Conservation (phyloP, 495 filamentous ascomycete species). For the Daldinia decipiens region DNA sequence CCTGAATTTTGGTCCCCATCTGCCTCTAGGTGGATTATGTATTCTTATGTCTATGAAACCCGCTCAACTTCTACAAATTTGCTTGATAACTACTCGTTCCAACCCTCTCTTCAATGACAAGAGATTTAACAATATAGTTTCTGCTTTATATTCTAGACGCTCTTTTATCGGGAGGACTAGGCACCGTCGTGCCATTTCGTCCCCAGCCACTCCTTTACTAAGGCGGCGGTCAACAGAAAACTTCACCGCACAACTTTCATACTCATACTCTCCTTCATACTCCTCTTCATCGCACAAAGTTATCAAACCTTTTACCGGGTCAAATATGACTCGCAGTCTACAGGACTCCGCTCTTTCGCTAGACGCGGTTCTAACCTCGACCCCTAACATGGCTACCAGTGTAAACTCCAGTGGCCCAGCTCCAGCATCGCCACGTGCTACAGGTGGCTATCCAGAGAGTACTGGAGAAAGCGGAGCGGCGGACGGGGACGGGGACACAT, state of each 20-base stretch:
- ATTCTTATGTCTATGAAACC: constrained; percentile 48
- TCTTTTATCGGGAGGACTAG: constrained; percentile 38
- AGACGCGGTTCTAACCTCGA: constrained; percentile 48
- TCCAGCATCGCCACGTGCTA: constrained; percentile 28
- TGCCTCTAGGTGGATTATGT: constrained; percentile 42
- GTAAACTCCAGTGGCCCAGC: constrained; percentile 26
- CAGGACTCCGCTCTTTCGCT: constrained; percentile 46
- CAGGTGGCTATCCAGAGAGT: constrained; percentile 22
- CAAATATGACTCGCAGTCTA: constrained; percentile 39
- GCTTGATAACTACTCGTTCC: constrained; percentile 40
- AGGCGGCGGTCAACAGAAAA: constrained; percentile 32
- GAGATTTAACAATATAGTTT: constrained; percentile 38
- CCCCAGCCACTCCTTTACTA: constrained; percentile 45
- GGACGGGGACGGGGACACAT: constrained; percentile 34
- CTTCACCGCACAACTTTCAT: constrained; percentile 24
- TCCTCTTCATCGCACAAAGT: constrained; percentile 37
- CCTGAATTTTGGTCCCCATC: constrained; percentile 48
- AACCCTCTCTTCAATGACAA: constrained; percentile 44
- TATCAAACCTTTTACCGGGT: constrained; percentile 25
- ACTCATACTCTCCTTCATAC: constrained; percentile 21
- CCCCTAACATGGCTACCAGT: constrained; percentile 28
- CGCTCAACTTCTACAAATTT: constrained; percentile 47
- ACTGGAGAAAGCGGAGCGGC: constrained; percentile 37
- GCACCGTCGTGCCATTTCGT: constrained; percentile 35
- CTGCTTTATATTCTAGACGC: constrained; percentile 41